phyloP scores from a whole-genome alignment of 2,329 filamentous ascomycete species.

The Fusarium succisae region DNA sequence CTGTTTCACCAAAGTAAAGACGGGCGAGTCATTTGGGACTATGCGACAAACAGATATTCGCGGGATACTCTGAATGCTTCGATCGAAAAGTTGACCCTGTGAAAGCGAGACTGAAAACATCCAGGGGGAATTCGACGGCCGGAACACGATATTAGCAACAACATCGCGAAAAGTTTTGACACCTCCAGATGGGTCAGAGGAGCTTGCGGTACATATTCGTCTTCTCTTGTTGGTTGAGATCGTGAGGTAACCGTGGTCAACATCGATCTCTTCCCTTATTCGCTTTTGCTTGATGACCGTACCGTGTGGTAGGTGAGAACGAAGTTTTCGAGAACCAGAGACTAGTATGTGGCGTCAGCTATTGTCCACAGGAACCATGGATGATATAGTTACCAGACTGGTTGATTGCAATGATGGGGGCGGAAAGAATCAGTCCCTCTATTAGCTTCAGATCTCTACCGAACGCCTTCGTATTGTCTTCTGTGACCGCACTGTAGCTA shows the following conservation, averaged over 20 bases:
- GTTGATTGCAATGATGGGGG: slow-evolving; percentile 6
- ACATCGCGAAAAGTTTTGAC: not conserved
- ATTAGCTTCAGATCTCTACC: slow-evolving; percentile 6
- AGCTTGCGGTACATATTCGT: too few relatives aligned
- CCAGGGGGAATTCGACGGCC: not conserved
- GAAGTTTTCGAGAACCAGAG: not conserved
- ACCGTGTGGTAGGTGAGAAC: not conserved
- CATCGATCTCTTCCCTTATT: slow-evolving; percentile 14
- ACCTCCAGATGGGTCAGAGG: not conserved
- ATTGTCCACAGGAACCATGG: accelerated
- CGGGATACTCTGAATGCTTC: slow-evolving; percentile 23
- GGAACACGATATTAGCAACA: slow-evolving; percentile 18
- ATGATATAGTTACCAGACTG: not conserved
- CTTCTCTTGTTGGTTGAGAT: slow-evolving; percentile 19
- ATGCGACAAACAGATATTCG: slow-evolving; percentile 20
- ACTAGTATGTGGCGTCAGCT: not conserved
- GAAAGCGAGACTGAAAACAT: slow-evolving; percentile 16
- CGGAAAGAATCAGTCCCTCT: slow-evolving; percentile 6
- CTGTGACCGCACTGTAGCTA: not conserved
- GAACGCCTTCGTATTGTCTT: not conserved
- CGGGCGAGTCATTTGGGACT: not conserved
- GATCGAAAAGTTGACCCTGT: slow-evolving; percentile 25
- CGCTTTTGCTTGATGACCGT: slow-evolving; percentile 25
- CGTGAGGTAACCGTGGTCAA: not conserved
- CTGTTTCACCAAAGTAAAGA: slow-evolving; percentile 5